A percentile compares a stretch with the other conserved stretches of the same genome.
Evolutionary conservation across 2,329 filamentous ascomycete species (phyloP).

Genomic region (Pyrenophora graminea): DNA sequence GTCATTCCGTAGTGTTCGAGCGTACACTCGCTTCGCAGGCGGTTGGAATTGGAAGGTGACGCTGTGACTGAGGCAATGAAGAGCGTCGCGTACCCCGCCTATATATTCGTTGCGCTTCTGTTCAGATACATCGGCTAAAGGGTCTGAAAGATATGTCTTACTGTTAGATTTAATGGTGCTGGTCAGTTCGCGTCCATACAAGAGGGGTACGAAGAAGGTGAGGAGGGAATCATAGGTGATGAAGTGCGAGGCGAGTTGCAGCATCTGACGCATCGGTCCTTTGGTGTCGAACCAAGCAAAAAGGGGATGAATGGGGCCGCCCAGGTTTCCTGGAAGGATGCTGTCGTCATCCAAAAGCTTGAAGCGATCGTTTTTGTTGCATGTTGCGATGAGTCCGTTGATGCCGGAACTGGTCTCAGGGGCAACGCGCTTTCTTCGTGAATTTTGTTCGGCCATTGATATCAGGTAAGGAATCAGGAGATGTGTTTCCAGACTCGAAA

Average conservation of each 20-base stretch:
- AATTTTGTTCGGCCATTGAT: slow-evolving; percentile 9
- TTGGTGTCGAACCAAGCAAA: slow-evolving; percentile 28
- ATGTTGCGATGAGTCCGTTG: slow-evolving; percentile 25
- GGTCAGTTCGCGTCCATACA: slow-evolving; percentile 29
- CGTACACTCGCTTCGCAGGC: slow-evolving; percentile 25
- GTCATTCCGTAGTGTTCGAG: slow-evolving; percentile 21
- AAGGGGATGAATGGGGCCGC: slow-evolving; percentile 37
- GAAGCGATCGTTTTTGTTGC: slow-evolving; percentile 38
- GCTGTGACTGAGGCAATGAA: slow-evolving; percentile 34
- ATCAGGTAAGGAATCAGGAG: neutral
- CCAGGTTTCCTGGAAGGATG: slow-evolving; percentile 28
- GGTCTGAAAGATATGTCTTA: slow-evolving; percentile 31
- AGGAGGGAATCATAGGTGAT: slow-evolving; percentile 35
- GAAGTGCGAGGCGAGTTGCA: slow-evolving; percentile 42
- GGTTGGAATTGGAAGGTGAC: slow-evolving; percentile 25
- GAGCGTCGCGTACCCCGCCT: slow-evolving; percentile 23
- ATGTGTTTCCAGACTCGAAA: neutral
- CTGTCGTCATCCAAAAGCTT: slow-evolving; percentile 33
- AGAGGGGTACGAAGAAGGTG: slow-evolving; percentile 37
- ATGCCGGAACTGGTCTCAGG: slow-evolving; percentile 10
- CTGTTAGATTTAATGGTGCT: neutral
- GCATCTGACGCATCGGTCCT: slow-evolving; percentile 24
- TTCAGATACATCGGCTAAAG: slow-evolving; percentile 15
- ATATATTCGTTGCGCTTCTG: slow-evolving; percentile 18
- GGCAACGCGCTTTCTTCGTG: slow-evolving; percentile 7